phyloP scores from a whole-genome alignment of 228 moss, liverwort and hornwort genomes.

The Sphagnum magellanicum region DNA sequence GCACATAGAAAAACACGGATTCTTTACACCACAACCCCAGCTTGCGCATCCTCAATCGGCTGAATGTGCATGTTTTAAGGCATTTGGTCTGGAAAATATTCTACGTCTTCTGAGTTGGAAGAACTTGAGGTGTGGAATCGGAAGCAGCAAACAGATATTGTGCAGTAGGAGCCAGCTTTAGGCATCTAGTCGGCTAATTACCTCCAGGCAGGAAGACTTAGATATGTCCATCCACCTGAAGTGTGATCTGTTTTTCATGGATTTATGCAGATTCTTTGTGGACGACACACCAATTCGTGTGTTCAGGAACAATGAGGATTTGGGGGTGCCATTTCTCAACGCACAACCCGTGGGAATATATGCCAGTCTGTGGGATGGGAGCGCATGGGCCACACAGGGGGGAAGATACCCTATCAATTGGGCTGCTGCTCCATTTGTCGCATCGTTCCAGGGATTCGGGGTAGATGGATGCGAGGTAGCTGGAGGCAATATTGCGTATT shows the following conservation, averaged over 20 bases:
- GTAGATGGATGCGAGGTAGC: conserved; percentile 50
- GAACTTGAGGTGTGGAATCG: too few relatives aligned
- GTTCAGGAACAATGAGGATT: conserved; percentile 36
- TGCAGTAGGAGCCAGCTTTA: too few relatives aligned
- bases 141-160: too few relatives aligned
- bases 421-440: conserved; percentile 67
- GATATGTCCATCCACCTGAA: too few relatives aligned
- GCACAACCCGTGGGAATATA: conserved; percentile 77
- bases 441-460: conserved; percentile 57
- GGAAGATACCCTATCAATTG: conserved; percentile 74
- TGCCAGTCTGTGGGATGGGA: conserved; percentile 90
- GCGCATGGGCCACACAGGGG: conserved; percentile 91
- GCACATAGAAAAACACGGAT: not conserved
- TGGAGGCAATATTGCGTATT: conserved; percentile 19
- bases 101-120: too few relatives aligned
- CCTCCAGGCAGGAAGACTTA: too few relatives aligned
- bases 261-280: conserved; percentile 61
- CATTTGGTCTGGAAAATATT: too few relatives aligned
- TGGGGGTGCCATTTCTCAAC: conserved; percentile 49
- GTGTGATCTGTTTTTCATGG: too few relatives aligned
- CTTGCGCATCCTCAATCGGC: too few relatives aligned
- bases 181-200: too few relatives aligned
- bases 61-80: too few relatives aligned
- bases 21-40: too few relatives aligned
- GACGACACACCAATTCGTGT: conserved; percentile 84